phyloP scores from a whole-genome alignment of 257 asterid species.

The Anisodus acutangulus region DNA sequence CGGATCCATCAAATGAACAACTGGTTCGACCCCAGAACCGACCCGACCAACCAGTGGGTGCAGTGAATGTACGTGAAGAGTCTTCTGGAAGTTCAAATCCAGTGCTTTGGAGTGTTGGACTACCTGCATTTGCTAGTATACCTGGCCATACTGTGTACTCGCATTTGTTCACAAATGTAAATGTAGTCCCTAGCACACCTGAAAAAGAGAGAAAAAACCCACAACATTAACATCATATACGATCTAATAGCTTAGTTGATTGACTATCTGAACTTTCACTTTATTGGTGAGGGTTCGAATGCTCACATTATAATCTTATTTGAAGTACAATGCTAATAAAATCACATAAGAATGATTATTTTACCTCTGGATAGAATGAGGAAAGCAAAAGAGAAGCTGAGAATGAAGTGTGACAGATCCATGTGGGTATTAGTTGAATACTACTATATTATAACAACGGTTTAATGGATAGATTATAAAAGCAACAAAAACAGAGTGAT shows the following conservation, averaged over 20 bases:
- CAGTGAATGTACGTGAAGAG: constrained; percentile 63
- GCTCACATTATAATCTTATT: too few relatives aligned
- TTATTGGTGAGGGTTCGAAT: too few relatives aligned
- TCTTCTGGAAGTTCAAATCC: constrained; percentile 83
- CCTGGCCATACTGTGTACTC: constrained; percentile 94
- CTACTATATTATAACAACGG: not conserved
- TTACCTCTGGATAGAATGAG: constrained; percentile 59
- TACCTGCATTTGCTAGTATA: constrained; percentile 80
- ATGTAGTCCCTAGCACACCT: constrained; percentile 75
- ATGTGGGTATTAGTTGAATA: constrained; percentile 35
- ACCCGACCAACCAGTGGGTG: constrained; percentile 97
- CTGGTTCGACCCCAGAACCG: constrained; percentile 94
- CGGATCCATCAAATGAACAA: constrained; percentile 67
- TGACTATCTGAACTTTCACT: too few relatives aligned
- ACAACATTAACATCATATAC: not conserved
- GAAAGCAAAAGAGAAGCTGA: constrained; percentile 46
- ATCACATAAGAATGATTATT: not conserved
- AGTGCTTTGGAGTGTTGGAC: constrained; percentile 73
- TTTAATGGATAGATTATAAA: too few relatives aligned
- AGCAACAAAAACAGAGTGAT: constrained; percentile 6
- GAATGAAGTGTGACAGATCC: constrained; percentile 50
- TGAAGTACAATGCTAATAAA: too few relatives aligned
- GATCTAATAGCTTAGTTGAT: too few relatives aligned
- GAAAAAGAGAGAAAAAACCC: not conserved
- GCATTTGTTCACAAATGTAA: constrained; percentile 87